Base-by-base conservation (phyloP, 1,139 yeast species). In the Groenewaldozyma sp. region DNA sequence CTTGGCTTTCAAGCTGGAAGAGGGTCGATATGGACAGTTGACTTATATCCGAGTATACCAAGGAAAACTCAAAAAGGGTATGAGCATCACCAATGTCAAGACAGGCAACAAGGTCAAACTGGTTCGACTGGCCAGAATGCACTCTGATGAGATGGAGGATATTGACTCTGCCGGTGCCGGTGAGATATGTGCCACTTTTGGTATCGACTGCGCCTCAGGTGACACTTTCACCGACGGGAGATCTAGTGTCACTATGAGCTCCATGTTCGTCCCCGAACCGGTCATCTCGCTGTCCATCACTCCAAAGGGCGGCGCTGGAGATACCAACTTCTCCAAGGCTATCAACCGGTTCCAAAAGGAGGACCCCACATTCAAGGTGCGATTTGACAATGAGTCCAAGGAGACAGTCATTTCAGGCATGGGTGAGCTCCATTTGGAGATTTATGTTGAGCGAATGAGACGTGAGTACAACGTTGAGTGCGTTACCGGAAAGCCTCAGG, bases 141-240 rank as follows among this genome's bases (percentile, higher is more conserved):
- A 93, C 68, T 86, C 97, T 36, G 86, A 88, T 50, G 98, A 91
- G 63, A 86, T 88, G 96, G 96, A 88, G 68, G 99, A 91, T 61
- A 93, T 87, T 38, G 84, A 80, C 40, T 96, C 87, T 67, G 83
- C 86, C 56, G 93, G 94, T 21, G 91, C 98, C 33, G 99, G 99
- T 62, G 98, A 91, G 67, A 91, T 91, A 54, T 93, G 99, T 68
- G 99, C 99, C 40, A 91, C 98, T 47, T 91, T 93, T 56, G 99
- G 99, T 65, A 82, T 91, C 53, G 98, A 93, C 63, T 91, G 99
- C 73, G 82, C 97, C n/a, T 93, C 98, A 7, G 99, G 99, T 58
- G 98, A 91, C 60, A 87, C 97, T 7, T 91, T 91, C 64, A 82
- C 94, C 39, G 93, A 82, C 55, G 88, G 94, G 37, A 53, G 47